Evolutionary conservation across 768 basidiomycete species (phyloP).

Genomic region (Phlebiopsis flavidoalba): DNA sequence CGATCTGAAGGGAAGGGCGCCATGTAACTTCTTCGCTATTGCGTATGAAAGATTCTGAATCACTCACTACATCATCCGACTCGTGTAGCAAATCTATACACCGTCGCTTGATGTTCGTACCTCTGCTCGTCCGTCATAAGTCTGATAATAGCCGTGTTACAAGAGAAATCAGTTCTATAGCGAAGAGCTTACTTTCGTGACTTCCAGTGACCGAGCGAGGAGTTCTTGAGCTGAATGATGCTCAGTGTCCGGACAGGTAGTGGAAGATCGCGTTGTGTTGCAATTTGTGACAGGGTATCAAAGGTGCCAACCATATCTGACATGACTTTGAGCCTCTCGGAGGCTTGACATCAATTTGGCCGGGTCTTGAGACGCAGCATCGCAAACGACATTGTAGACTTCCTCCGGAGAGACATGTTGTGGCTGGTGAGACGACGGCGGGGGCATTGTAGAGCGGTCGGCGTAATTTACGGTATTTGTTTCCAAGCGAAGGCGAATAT

Average conservation of each 20-base stretch:
- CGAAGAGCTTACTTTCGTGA: constrained; percentile 58
- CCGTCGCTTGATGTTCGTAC: constrained; percentile 54
- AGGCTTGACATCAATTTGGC: constrained; percentile 39
- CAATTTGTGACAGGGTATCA: constrained; percentile 70
- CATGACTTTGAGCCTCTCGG: constrained; percentile 61
- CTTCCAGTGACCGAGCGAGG: constrained; percentile 68
- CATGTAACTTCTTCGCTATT: background rate
- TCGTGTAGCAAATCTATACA: constrained; percentile 70
- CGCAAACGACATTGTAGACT: constrained; percentile 58
- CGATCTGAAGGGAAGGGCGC: constrained; percentile 49
- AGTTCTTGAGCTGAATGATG: constrained; percentile 89
- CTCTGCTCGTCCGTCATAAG: constrained; percentile 67
- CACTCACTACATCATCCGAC: constrained; percentile 63
- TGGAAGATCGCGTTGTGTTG: constrained; percentile 54
- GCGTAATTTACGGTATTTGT: too few relatives aligned
- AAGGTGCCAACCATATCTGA: constrained; percentile 67
- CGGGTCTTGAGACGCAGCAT: constrained; percentile 72
- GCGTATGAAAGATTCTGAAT: background rate
- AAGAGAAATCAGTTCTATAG: background rate
- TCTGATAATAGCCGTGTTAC: constrained; percentile 31
- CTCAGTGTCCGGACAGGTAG: constrained; percentile 69
- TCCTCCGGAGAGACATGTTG: constrained; percentile 50
- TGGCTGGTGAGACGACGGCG: background rate
- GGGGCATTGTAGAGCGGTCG: background rate
- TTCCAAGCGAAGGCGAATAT: background rate